Evolutionary conservation across 2,329 filamentous ascomycete species (phyloP), one percentile per base, ranked within the genome.

Genomic region (Colletotrichum theobromicola): DNA sequence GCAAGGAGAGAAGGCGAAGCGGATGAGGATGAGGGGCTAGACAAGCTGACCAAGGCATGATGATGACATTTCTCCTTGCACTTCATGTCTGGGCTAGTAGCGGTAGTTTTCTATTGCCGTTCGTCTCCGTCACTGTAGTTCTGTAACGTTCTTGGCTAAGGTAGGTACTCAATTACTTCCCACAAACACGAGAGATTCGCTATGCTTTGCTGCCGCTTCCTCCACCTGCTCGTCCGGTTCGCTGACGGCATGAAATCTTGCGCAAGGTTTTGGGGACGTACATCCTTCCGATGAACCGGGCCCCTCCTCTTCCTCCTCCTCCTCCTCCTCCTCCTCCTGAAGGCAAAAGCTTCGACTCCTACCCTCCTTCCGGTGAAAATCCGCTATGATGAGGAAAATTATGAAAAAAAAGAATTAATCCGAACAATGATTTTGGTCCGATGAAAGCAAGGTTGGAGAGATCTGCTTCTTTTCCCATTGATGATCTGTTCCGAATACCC

Each of bases 211-310:
- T 32, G 8, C 34, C 18, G 26, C 57, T 37, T 64, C 16, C 55
- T 50, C 32, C 21, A 53, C 46, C 16, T 57, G 30, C 50, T 63
- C 71, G 61, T 74, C 71, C 71, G 67, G 70, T 42, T 30, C 7
- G 58, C 50, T 50, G 67, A 65, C 66, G 50, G 50, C 67, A 60
- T 65, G n/a, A n/a, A n/a, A 34, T 21, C 21, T 18, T 21, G 42
- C 32, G 60, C 26, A 60, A 30, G 21, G 21, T 57, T 57, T 57
- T n/a, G 13, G 53, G 53, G 53, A 32, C 24, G 24, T 15, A 57
- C 53, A 60, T 67, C 61, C 62, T 71, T 71, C 67, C 72, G 61
- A 74, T 66, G 72, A 74, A 74, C 67, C 57, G 57, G n/a, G 37
- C 35, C 55, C 55, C 55, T 50, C 16, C n/a, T 13, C 32, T 37